Evolutionary conservation across 306 rosid species (phyloP).

Genomic region (Boehmeria nivea): DNA sequence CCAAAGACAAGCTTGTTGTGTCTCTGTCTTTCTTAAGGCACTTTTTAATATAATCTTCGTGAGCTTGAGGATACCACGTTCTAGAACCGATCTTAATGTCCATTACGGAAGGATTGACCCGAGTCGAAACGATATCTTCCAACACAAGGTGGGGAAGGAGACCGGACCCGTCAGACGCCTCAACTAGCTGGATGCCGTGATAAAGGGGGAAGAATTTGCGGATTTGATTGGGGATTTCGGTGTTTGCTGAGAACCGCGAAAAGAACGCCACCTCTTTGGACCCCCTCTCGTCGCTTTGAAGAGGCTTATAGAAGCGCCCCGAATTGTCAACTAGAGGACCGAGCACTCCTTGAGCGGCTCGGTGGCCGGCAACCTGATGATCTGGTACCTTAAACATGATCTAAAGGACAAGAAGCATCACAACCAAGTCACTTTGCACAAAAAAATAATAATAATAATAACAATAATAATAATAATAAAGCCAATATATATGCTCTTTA

Average conservation of each 20-base stretch:
- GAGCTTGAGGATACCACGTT: conserved; percentile 63
- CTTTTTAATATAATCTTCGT: conserved; percentile 53
- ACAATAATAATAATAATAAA: too few species aligned
- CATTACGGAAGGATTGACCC: conserved; percentile 36
- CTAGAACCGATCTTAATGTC: conserved; percentile 84
- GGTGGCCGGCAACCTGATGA: conserved; percentile 91
- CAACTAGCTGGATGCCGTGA: conserved; percentile 39
- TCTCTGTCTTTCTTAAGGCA: conserved; percentile 49
- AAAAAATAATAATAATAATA: too few species aligned
- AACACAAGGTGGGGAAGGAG: conserved; percentile 54
- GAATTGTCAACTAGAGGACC: conserved; percentile 76
- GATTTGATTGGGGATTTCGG: conserved; percentile 28
- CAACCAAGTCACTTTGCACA: not conserved
- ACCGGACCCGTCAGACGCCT: conserved; percentile 78
- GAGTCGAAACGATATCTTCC: conserved; percentile 34
- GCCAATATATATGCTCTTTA: too few species aligned
- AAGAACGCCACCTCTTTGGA: conserved; percentile 27
- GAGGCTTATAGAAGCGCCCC: conserved; percentile 82
- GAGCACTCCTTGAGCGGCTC: conserved; percentile 40
- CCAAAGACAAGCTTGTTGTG: conserved; percentile 37
- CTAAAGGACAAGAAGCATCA: conserved; percentile 14
- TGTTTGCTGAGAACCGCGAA: too few species aligned
- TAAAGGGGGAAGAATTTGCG: conserved; percentile 54
- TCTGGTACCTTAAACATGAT: conserved; percentile 66
- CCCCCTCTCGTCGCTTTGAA: conserved; percentile 56